A percentile compares a stretch with the other conserved stretches of the same genome.
phyloP scores from a whole-genome alignment of 2,329 filamentous ascomycete genomes.

The Diaporthe citrichinensis region DNA sequence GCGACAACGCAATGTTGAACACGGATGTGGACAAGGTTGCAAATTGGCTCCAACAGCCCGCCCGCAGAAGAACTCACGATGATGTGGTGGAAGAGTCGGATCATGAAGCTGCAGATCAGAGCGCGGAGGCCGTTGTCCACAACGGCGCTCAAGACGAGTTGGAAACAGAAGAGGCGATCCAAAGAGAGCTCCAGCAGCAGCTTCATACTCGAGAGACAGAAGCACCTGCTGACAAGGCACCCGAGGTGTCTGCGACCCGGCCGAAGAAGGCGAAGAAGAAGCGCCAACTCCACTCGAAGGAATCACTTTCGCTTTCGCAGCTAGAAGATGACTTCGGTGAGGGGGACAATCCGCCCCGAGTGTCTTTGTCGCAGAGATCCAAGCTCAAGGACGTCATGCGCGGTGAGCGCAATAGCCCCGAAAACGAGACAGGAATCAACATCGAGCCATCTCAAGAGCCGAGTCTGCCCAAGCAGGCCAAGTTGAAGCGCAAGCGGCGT shows the following conservation, averaged over 20 bases:
- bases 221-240: not conserved
- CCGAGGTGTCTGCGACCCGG: slow-evolving; percentile 1
- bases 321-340: slow-evolving; percentile 35
- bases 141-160: not conserved
- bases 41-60: not conserved
- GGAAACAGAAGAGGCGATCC: not conserved
- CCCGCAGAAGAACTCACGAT: not conserved
- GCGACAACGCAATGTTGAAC: not conserved
- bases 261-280: slow-evolving; percentile 31
- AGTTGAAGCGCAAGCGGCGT: slow-evolving; percentile 34
- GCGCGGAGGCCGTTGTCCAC: not conserved
- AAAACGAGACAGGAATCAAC: slow-evolving; percentile 11
- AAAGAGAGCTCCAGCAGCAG: not conserved
- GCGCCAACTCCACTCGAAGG: slow-evolving; percentile 31
- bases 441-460: not conserved
- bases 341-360: slow-evolving; percentile 20
- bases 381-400: slow-evolving; percentile 27
- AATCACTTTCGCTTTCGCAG: slow-evolving; percentile 36
- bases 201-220: not conserved
- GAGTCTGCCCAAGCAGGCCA: not conserved
- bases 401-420: slow-evolving; percentile 18
- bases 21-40: not conserved
- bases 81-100: slow-evolving; percentile 19
- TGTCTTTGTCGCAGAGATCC: slow-evolving; percentile 29
- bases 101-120: not conserved